Percentiles rank a stretch among this genome's conserved stretches.
Evolutionary conservation across 768 basidiomycete species (phyloP).

Genomic region (Mrakia frigida): DNA sequence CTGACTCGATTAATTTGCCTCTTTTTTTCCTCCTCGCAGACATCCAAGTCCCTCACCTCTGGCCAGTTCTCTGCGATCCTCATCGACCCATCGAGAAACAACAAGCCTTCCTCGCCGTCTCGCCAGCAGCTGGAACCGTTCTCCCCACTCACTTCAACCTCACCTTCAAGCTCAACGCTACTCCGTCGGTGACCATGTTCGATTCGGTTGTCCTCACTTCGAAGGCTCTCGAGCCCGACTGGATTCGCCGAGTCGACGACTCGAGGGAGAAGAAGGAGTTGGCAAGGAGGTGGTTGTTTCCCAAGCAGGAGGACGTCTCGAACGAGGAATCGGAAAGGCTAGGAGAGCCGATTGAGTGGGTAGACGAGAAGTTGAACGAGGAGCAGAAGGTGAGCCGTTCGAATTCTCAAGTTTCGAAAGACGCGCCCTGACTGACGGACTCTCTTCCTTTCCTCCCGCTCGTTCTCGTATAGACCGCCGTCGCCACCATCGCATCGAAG

Average conservation of each 20-base stretch:
- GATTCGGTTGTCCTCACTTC: neutral
- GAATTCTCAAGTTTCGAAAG: too few relatives aligned
- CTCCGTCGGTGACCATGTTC: conserved; percentile 13
- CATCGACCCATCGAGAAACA: conserved; percentile 35
- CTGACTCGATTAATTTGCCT: too few relatives aligned
- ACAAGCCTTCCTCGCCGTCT: conserved; percentile 10
- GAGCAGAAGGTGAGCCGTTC: conserved; percentile 39
- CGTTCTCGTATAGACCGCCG: conserved; percentile 32
- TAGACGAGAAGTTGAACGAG: conserved; percentile 40
- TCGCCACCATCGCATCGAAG: conserved; percentile 35
- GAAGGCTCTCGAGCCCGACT: neutral
- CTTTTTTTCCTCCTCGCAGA: conserved; percentile 21
- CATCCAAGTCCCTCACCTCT: conserved; percentile 24
- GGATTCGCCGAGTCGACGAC: neutral
- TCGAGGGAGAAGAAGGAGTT: neutral
- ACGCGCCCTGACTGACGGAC: neutral
- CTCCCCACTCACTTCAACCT: conserved; percentile 21
- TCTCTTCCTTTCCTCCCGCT: neutral
- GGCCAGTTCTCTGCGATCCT: conserved; percentile 31
- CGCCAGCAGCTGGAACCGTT: conserved; percentile 6
- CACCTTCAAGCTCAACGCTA: conserved; percentile 20
- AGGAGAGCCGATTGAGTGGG: conserved; percentile 28
- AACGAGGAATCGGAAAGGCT: neutral
- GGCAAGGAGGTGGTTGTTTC: conserved; percentile 40
- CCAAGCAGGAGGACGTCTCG: conserved; percentile 25